A percentile compares a stretch with the other conserved stretches of the same genome.
Evolutionary conservation across 164 flowering plant genomes (phyloP).

Genomic region (Malania oleifera): DNA sequence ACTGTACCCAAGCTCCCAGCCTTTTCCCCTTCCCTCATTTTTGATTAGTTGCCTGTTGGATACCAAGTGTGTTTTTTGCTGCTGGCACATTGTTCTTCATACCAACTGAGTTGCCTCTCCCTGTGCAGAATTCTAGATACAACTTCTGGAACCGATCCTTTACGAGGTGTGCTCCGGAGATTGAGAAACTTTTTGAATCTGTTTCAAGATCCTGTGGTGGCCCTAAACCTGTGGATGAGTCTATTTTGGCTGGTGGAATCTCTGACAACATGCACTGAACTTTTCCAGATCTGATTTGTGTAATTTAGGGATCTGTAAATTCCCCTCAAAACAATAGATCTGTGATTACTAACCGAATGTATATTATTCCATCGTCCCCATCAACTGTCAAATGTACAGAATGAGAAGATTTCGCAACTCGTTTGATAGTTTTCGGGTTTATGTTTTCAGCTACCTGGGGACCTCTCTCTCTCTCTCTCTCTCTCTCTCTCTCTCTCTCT

Average conservation of each 20-base stretch:
- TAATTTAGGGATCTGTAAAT: not conserved
- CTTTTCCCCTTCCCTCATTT: not conserved
- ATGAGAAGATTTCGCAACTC: no score
- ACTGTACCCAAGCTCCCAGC: not conserved
- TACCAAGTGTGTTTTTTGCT: constrained; percentile 2
- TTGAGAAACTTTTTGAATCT: constrained; percentile 84
- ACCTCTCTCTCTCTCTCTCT: no score
- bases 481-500: no score
- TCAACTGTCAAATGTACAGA: no score
- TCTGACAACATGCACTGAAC: constrained; percentile 42
- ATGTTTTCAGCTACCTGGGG: no score
- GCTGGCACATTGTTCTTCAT: not conserved
- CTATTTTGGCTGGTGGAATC: constrained; percentile 56
- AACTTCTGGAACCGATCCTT: constrained; percentile 87
- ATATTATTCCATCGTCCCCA: no score
- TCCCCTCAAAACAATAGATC: no score
- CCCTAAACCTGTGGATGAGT: constrained; percentile 74
- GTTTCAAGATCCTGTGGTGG: constrained; percentile 93
- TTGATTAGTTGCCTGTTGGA: not conserved
- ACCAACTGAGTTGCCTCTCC: not conserved
- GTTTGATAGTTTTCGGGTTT: no score
- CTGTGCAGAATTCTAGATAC: constrained; percentile 82
- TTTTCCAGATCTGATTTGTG: not conserved
- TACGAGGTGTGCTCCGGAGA: constrained; percentile 91
- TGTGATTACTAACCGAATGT: no score